Base-by-base conservation (phyloP, 31 red algal species). In the Odonthalia washingtoniensis region DNA sequence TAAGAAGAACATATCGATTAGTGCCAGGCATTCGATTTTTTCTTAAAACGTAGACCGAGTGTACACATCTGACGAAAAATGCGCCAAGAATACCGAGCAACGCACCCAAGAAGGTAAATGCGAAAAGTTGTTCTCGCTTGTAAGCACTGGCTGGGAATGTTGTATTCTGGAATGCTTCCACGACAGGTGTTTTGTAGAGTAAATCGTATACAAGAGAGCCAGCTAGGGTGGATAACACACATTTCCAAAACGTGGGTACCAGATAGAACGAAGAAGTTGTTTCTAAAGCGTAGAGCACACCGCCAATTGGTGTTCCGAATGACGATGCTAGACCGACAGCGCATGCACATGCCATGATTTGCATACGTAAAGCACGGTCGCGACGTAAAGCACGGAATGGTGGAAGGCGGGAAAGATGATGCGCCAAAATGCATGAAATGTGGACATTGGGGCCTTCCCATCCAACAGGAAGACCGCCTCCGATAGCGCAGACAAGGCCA, bases 391-490 rank as follows among this genome's bases (percentile, higher is more conserved):
- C 74, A 57, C 91, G 82, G 81, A 99, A 99, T 16, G 91, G 87
- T 34, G 92, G 94, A 38, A 99, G 82, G 61, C 97, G 89, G 31
- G 92, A 95, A 70, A 99, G 93, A 84, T 99, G 97, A 75, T 99
- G 97, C 9, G 97, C 94, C 41, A 99, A 87, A 72, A 99, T 99
- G 72, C 97, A 99, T 5, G 92, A 75, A 64, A 99, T 99, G 75
- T 99, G 97, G 14, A 99, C 97, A 70, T 99, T 99, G 42, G 97
- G 97, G 33, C 97, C 97, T 65, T 99, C 97, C 97, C 97, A 99
- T 28, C 97, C 97, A 21, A 99, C 92, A 30, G 97, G 97, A 31
- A 99, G 92, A 14, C 97, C 97, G 46, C 97, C 97, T 37, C 94
- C 94, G 31, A 99, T 99, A 16, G 97, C 97, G 37, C 91, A 95